Base-by-base conservation (phyloP, 768 basidiomycete species). In the Gymnopilus junonius region DNA sequence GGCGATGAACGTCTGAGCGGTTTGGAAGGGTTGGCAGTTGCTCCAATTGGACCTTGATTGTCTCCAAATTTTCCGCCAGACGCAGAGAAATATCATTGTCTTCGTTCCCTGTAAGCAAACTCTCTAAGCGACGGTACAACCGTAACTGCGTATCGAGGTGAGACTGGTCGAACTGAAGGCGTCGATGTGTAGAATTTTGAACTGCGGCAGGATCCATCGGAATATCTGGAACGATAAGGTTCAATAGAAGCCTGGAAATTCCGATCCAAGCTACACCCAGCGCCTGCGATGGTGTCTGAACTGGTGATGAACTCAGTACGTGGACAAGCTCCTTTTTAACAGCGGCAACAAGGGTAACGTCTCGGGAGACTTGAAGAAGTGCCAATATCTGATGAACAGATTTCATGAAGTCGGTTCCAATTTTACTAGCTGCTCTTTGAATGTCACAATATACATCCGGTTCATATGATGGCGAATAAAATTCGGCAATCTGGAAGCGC, bases 151-250 rank as follows among this genome's bases (percentile, higher is more conserved):
- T 74, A 3, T 70, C 64, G 3, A 92, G 66, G 25, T 77, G 68
- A 1, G 71, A 65, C 32, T 77, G 67, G 58, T 87, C 80, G 53
- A 79, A 69, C 29, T 71, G 69, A 71, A 82, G 80, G 29, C 87
- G 85, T 31, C 78, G 73, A 1, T 70, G 69, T 0, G 79, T 76
- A 51, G 79, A 83, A 55, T 78, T 81, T 58, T 87, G 81, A 34
- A 89, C 83, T 23, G 87, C 87, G 7, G 89, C 87, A 27, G 97
- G 97, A 73, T 99, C 97, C 53, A 98, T 76, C 2, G 96, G 94
- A 1, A 86, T 77, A 72, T 94, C 85, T 0, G 97, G 95, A 39
- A 99, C 81, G 70, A 90, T 90, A 20, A 96, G 82, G 3, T 89
- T 80, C 23, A 94, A 72, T 25, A 95, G 74, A 58, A 88, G 66